Evolutionary conservation across 192 early-diverging fungal genomes (phyloP), one percentile per base, ranked within the genome.

Genomic region (Nowakowskiella sp.): DNA sequence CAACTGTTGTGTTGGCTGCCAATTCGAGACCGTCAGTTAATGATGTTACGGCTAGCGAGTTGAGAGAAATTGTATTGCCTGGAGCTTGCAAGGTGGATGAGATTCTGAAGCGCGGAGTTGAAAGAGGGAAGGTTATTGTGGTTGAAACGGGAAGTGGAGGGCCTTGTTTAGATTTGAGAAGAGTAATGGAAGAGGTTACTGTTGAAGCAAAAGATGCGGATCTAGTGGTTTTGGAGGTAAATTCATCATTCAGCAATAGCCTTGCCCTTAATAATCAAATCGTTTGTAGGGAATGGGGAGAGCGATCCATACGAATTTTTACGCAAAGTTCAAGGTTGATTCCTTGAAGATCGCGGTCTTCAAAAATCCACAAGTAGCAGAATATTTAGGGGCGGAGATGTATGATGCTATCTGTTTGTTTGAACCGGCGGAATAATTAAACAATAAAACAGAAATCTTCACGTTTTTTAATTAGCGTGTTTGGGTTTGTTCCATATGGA

Each of bases 221-320:
- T 51, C 67, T 90, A n/a, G 79, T 90, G 4, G 71, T 88, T 6
- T 67, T 90, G 22, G 87, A 87, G 59, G 73, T 61, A 47, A 31
- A 16, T 21, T 6, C 28, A 0, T 45, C 58, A 6, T 13, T 21
- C 13, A 19, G 36, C 13, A 42, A 28, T 58, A 0, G 1, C 6
- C 26, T 8, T 13, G 9, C 4, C 25, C 19, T 1, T 39, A 1
- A 47, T 44, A 0, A 53, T 6, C 6, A 36, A 6, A 9, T 9
- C 4, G 32, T 19, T 25, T 13, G 21, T 75, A 47, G 66, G 84
- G 84, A 29, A 86, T 86, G 84, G 84, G 77, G 1, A 61, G 86
- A 0, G 88, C 88, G 1, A 90, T 90, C 47, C 87, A 89, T 57
- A 88, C 88, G 7, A 90, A 90, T 55, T 87, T 77, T 61, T 65